These are phyloP conservation scores for Clitopilus hobsonii DNA, from an alignment of 768 basidiomycete species.

Conservation along the genomic window DNA sequence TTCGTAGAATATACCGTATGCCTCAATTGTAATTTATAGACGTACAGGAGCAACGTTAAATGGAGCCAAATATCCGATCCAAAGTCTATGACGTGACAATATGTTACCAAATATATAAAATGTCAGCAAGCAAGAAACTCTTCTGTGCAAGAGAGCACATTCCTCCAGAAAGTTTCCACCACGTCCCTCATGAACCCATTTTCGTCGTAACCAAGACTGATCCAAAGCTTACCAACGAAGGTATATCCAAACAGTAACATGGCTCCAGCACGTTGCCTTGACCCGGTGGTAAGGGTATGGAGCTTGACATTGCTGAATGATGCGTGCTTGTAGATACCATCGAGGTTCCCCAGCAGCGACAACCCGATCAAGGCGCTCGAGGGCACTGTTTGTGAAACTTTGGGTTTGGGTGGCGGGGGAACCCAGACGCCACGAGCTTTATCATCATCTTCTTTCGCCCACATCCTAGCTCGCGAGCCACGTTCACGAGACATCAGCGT, in stretches of 20 bases:
- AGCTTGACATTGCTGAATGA: slow-evolving; percentile 54
- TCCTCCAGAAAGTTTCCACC: slow-evolving; percentile 65
- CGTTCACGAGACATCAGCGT: slow-evolving; percentile 64
- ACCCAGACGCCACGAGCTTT: slow-evolving; percentile 40
- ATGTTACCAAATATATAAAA: no score
- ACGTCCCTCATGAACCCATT: slow-evolving; percentile 65
- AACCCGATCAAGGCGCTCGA: slow-evolving; percentile 68
- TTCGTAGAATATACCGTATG: background rate
- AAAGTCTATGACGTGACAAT: no score
- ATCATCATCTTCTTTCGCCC: slow-evolving; percentile 76
- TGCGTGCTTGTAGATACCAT: slow-evolving; percentile 73
- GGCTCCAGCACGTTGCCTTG: slow-evolving; percentile 71
- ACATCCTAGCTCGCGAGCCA: slow-evolving; percentile 52
- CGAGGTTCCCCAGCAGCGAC: slow-evolving; percentile 81
- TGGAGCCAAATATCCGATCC: no score
- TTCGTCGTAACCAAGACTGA: slow-evolving; percentile 76
- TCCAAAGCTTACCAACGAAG: slow-evolving; percentile 69
- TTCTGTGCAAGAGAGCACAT: slow-evolving; percentile 47
- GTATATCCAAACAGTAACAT: slow-evolving; percentile 84
- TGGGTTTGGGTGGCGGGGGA: slow-evolving; percentile 15
- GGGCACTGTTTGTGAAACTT: slow-evolving; percentile 33
- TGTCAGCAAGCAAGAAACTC: slow-evolving; percentile 44
- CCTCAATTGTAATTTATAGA: background rate
- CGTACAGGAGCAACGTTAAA: no score
- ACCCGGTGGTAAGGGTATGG: slow-evolving; percentile 77